Percentiles rank a stretch among this genome's conserved stretches.
Conservation (phyloP, 768 basidiomycete genomes). For the Panaeolus papilionaceus region DNA sequence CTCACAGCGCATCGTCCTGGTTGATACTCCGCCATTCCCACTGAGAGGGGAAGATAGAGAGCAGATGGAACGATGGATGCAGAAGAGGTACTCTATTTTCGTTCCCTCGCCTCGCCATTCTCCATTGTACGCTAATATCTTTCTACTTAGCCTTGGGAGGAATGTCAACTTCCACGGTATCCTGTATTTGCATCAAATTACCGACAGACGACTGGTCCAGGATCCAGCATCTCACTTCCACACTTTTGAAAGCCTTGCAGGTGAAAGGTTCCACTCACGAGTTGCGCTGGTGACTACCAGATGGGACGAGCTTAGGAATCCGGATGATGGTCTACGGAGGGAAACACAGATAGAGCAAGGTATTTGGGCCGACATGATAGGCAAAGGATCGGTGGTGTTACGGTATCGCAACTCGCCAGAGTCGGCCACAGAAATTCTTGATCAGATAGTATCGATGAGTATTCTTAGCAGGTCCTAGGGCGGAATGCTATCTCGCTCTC, state of each 20-base stretch:
- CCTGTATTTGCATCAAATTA: conserved; percentile 11
- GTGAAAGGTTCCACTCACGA: neutral
- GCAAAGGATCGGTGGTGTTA: neutral
- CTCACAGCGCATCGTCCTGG: conserved; percentile 38
- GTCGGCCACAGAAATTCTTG: neutral
- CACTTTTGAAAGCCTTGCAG: neutral
- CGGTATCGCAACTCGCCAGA: neutral
- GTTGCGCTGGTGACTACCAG: conserved; percentile 5
- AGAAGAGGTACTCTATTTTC: conserved; percentile 23
- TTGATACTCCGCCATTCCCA: conserved; percentile 42
- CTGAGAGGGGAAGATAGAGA: conserved; percentile 37
- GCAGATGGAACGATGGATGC: conserved; percentile 42
- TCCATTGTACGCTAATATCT: no score
- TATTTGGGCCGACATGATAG: neutral
- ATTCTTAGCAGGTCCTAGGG: neutral
- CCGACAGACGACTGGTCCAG: neutral
- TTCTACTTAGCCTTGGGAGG: neutral
- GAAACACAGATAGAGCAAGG: neutral
- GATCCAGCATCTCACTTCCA: neutral
- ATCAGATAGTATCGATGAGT: neutral
- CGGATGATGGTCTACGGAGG: neutral
- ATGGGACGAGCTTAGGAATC: neutral
- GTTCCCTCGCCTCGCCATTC: no score
- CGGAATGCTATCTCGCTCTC: no score
- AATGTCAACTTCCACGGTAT: neutral